A percentile compares a stretch with the other conserved stretches of the same genome.
Evolutionary conservation across 2,329 filamentous ascomycete genomes (phyloP).

Genomic region (Fusarium sp.): DNA sequence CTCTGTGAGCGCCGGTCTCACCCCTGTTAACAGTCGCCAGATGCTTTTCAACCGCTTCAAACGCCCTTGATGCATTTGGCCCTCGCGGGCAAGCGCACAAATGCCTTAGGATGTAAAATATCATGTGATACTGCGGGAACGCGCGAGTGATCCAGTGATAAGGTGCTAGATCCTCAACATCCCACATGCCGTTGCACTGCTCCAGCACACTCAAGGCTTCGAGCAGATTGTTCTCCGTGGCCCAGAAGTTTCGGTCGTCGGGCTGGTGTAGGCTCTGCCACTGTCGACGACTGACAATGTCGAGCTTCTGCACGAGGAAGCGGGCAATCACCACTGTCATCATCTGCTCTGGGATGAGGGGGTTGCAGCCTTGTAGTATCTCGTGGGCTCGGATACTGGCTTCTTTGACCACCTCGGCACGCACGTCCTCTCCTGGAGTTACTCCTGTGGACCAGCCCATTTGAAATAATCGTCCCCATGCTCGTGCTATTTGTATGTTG

Average conservation of each 20-base stretch:
- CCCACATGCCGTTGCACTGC: slow-evolving; percentile 41
- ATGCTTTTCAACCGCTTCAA: slow-evolving; percentile 41
- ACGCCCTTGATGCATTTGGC: slow-evolving; percentile 47
- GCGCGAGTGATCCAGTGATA: slow-evolving; percentile 54
- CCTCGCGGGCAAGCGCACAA: slow-evolving; percentile 54
- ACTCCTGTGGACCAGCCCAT: slow-evolving; percentile 28
- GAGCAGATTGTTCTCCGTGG: slow-evolving; percentile 49
- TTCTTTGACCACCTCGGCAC: slow-evolving; percentile 53
- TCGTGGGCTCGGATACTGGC: background rate
- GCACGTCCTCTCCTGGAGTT: slow-evolving; percentile 46
- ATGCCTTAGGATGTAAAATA: slow-evolving; percentile 59
- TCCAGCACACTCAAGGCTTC: slow-evolving; percentile 52
- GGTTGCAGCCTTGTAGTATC: slow-evolving; percentile 58
- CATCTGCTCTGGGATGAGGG: slow-evolving; percentile 59
- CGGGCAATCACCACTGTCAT: slow-evolving; percentile 45
- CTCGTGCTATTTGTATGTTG: slow-evolving; percentile 60
- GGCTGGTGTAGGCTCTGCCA: slow-evolving; percentile 43
- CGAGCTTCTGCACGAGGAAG: slow-evolving; percentile 50
- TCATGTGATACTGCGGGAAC: slow-evolving; percentile 57
- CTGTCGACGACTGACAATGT: slow-evolving; percentile 64
- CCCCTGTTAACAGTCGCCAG: slow-evolving; percentile 3
- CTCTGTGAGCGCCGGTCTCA: slow-evolving; percentile 3
- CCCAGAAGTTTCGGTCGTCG: slow-evolving; percentile 28
- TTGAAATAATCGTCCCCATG: slow-evolving; percentile 39
- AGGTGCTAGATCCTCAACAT: slow-evolving; percentile 52